Conservation (phyloP, 495 filamentous ascomycete species). For the Antarctomyces pellizariae region DNA sequence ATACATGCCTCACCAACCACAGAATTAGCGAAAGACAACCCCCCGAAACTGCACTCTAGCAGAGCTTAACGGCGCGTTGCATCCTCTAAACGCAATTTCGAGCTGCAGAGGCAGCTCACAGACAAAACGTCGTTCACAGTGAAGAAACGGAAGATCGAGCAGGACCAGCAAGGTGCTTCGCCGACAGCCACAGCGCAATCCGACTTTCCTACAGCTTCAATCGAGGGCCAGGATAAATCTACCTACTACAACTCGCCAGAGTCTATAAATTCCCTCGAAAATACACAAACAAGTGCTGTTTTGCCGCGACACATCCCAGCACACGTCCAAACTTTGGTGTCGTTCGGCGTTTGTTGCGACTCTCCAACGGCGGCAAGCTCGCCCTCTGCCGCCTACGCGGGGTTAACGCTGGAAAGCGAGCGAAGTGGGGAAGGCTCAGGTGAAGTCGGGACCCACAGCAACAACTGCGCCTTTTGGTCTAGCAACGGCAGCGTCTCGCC, state of each 20-base stretch:
- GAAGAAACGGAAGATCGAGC: constrained; percentile 75
- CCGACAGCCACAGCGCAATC: constrained; percentile 17
- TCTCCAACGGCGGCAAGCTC: constrained; percentile 35
- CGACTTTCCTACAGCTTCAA: constrained; percentile 23
- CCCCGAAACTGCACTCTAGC: too few species aligned
- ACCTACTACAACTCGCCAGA: constrained; percentile 16
- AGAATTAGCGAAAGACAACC: too few species aligned
- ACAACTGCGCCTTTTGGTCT: constrained; percentile 2
- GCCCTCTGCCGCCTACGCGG: constrained; percentile 49
- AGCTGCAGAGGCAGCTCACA: constrained; percentile 59
- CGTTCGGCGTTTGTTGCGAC: constrained; percentile 25
- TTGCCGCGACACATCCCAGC: constrained; percentile 23
- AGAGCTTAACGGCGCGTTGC: too few species aligned
- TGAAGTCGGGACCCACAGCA: neutral
- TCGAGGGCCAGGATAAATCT: too few species aligned
- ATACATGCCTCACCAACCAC: too few species aligned
- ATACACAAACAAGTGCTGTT: constrained; percentile 27
- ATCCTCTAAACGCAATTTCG: too few species aligned
- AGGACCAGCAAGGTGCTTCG: constrained; percentile 20
- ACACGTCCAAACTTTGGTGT: constrained; percentile 23
- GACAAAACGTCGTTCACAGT: constrained; percentile 71
- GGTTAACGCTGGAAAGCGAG: constrained; percentile 42
- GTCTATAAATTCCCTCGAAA: constrained; percentile 17
- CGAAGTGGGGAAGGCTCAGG: constrained; percentile 20
- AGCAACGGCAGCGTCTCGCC: constrained; percentile 6